Conservation (phyloP, 495 filamentous ascomycete genomes). For the Lentithecium fluviatile region DNA sequence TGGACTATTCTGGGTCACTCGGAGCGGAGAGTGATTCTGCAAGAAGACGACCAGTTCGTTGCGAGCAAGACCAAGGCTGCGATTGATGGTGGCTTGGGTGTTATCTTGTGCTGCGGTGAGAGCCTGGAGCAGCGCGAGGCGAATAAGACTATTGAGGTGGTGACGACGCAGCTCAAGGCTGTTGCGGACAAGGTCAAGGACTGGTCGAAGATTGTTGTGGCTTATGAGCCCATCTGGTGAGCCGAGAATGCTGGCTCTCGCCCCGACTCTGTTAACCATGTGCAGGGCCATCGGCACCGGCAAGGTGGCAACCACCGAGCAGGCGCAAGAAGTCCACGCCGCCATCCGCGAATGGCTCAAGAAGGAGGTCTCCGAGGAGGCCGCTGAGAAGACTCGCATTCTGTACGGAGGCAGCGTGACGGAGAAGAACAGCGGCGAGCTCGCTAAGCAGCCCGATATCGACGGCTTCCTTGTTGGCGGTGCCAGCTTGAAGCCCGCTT, state of each 20-base stretch:
- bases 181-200: constrained; percentile 66
- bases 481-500: constrained; percentile 97
- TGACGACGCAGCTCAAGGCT: constrained; percentile 57
- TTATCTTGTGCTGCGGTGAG: constrained; percentile 97
- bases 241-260: constrained; percentile 10
- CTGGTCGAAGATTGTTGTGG: constrained; percentile 93
- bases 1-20: constrained; percentile 93
- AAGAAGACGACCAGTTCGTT: constrained; percentile 80
- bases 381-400: constrained; percentile 76
- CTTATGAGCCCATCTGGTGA: constrained; percentile 97
- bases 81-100: constrained; percentile 78
- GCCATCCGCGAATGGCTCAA: constrained; percentile 88
- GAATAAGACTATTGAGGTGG: constrained; percentile 84
- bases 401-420: constrained; percentile 95
- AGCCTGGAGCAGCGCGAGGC: constrained; percentile 87
- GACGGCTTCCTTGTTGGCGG: constrained; percentile 98
- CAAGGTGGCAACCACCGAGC: constrained; percentile 90
- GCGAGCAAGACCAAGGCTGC: constrained; percentile 91
- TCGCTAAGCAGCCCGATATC: constrained; percentile 88
- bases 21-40: constrained; percentile 82
- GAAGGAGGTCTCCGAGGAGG: constrained; percentile 66
- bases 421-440: constrained; percentile 96
- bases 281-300: constrained; percentile 87
- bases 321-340: constrained; percentile 93
- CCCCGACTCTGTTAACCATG: background rate